Conservation (phyloP, 1,139 yeast species). For the Sugiyamaella xylanicola region DNA sequence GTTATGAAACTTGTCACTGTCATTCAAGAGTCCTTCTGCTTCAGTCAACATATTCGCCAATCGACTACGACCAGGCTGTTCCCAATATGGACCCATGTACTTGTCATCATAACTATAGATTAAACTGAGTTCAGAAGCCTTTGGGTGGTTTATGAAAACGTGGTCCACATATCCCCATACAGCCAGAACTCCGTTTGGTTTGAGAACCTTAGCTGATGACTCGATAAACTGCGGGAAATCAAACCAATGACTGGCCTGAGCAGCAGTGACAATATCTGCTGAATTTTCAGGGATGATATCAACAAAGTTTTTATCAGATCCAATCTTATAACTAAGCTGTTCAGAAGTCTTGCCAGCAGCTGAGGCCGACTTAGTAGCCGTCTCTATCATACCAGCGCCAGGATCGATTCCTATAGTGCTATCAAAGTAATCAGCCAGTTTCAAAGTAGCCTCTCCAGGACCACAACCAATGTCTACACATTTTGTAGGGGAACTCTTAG, state of each 20-base stretch:
- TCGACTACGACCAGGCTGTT: constrained; percentile 67
- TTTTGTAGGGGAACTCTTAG: constrained; percentile 29
- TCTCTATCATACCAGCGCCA: constrained; percentile 62
- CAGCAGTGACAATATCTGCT: constrained; percentile 68
- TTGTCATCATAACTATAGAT: constrained; percentile 49
- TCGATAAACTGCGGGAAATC: constrained; percentile 55
- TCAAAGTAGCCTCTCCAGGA: constrained; percentile 74
- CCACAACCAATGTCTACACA: constrained; percentile 78
- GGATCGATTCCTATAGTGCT: constrained; percentile 69
- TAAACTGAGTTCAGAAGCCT: constrained; percentile 48
- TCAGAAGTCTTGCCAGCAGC: constrained; percentile 16
- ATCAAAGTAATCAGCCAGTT: constrained; percentile 50
- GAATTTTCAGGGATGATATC: constrained; percentile 22
- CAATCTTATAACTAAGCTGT: constrained; percentile 38
- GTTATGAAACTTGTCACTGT: constrained; percentile 45
- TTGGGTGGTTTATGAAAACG: constrained; percentile 46
- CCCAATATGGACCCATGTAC: constrained; percentile 70
- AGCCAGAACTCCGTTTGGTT: constrained; percentile 65
- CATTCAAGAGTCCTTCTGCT: constrained; percentile 47
- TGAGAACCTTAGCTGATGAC: constrained; percentile 54
- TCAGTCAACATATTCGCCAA: constrained; percentile 51
- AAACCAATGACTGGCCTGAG: constrained; percentile 83
- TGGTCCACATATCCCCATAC: constrained; percentile 84
- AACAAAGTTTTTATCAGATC: constrained; percentile 43
- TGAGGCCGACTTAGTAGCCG: constrained; percentile 43